phyloP scores from a whole-genome alignment of 345 rosid species.

The Psidium friedrichsthalianum region DNA sequence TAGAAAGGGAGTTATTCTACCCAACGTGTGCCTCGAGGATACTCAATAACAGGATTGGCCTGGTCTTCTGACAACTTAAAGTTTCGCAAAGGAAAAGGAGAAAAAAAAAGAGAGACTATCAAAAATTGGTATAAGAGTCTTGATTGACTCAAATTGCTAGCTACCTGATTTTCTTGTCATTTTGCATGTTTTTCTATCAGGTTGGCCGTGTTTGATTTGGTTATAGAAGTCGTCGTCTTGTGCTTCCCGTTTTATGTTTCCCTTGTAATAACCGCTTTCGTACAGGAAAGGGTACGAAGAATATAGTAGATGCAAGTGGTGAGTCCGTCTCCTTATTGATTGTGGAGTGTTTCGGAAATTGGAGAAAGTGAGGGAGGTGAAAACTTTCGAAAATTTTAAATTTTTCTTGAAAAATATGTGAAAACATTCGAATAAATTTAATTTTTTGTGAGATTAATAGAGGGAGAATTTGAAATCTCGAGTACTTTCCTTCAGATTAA shows the following conservation, averaged over 20 bases:
- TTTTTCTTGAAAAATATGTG: background rate
- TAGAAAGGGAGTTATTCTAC: background rate
- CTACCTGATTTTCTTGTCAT: background rate
- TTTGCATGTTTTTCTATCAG: background rate
- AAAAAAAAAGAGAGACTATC: background rate
- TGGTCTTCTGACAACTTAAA: background rate
- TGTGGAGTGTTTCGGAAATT: too few relatives aligned
- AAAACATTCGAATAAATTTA: fast-evolving
- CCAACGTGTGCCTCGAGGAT: fast-evolving
- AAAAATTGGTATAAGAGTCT: background rate
- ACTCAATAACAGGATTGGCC: background rate
- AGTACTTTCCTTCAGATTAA: background rate
- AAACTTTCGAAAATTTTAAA: background rate
- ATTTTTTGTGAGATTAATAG: background rate
- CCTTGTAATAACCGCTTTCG: background rate
- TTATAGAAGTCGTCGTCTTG: background rate
- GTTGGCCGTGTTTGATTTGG: background rate
- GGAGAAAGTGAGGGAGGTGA: background rate
- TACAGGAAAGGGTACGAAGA: background rate
- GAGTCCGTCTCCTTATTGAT: background rate
- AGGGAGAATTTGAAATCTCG: background rate
- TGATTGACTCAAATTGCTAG: background rate
- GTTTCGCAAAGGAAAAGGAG: background rate
- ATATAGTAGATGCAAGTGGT: background rate
- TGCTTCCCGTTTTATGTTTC: background rate